Base-by-base conservation (phyloP, 2,329 filamentous ascomycete species). In the Diaporthe amygdali region DNA sequence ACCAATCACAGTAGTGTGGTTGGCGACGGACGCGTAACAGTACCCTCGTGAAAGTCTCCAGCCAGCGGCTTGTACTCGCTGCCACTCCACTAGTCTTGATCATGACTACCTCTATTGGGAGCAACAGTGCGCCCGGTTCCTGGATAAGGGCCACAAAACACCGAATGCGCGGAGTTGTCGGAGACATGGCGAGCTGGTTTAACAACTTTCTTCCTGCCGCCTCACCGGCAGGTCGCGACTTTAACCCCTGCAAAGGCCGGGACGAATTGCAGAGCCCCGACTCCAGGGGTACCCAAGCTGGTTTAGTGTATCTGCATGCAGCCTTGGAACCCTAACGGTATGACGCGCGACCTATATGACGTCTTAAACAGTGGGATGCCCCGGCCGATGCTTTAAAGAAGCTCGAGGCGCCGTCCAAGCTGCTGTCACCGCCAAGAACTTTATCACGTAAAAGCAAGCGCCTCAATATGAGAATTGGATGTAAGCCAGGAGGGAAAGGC, bases 271-370 rank as follows among this genome's bases (percentile, higher is more conserved):
- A 59, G 41, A 30, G 37, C 22, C 34, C 41, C 39, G 22, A 68
- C 15, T 32, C 22, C 46, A 64, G 44, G 66, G 52, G 51, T 68
- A 46, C 66, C 66, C 32, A 59, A 25, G 41, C 44, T 30, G 47
- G 44, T n/a, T 46, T 59, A 68, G 66, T 32, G 41, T 12, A 37
- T 39, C 66, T 68, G 66, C 66, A 68, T 56, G 52, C 52, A 68
- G 66, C 30, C 52, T 59, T 64, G 59, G 59, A 64, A 64, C 59
- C n/a, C n/a, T 64, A 64, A 64, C 47, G 44, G 59, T 64, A 64
- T 64, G 59, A 64, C 59, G 59, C 59, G 59, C 15, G 59, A 64
- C 41, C 30, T 20, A n/a, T 22, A 64, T 64, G 59, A 64, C 59
- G 59, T 64, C 44, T 64, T 39, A 14, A 49, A 8, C 44, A 64